A percentile compares a stretch with the other conserved stretches of the same genome.
Conservation (phyloP, 345 rosid genomes). For the Noccaea bulbosa region DNA sequence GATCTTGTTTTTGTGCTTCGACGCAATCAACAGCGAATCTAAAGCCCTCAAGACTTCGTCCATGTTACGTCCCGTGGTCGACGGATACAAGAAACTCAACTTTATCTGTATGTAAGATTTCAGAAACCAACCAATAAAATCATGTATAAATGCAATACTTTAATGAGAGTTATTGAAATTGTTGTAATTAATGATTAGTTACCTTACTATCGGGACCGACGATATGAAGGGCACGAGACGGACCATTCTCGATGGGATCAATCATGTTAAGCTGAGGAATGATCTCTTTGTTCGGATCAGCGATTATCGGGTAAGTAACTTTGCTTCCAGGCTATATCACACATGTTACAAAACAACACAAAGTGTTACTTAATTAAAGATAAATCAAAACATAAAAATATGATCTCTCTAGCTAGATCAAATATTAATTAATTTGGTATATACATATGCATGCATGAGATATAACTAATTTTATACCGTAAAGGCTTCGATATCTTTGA, state of each 20-base stretch:
- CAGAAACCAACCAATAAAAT: neutral
- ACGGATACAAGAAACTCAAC: conserved; percentile 77
- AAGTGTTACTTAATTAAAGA: neutral
- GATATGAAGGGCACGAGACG: conserved; percentile 79
- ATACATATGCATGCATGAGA: conserved; percentile 2
- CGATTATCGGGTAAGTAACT: conserved; percentile 71
- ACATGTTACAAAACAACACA: neutral
- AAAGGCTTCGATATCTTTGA: conserved; percentile 75
- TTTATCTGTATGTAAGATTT: conserved; percentile 51
- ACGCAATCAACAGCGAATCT: conserved; percentile 62
- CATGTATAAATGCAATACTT: neutral
- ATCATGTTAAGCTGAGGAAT: conserved; percentile 78
- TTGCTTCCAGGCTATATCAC: conserved; percentile 55
- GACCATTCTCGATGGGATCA: conserved; percentile 71
- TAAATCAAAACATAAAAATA: neutral
- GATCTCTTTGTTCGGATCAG: conserved; percentile 66
- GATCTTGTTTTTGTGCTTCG: conserved; percentile 61
- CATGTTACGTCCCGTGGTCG: conserved; percentile 74
- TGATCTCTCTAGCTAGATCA: neutral
- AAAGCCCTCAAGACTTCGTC: conserved; percentile 78
- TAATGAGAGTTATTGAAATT: neutral
- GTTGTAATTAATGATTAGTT: neutral
- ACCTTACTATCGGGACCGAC: conserved; percentile 72
- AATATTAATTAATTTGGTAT: neutral
- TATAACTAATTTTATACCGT: conserved; percentile 39